Percentiles rank a stretch among this genome's conserved stretches.
Conservation (phyloP, 208 protist genomes). For the Leishmania arabica region DNA sequence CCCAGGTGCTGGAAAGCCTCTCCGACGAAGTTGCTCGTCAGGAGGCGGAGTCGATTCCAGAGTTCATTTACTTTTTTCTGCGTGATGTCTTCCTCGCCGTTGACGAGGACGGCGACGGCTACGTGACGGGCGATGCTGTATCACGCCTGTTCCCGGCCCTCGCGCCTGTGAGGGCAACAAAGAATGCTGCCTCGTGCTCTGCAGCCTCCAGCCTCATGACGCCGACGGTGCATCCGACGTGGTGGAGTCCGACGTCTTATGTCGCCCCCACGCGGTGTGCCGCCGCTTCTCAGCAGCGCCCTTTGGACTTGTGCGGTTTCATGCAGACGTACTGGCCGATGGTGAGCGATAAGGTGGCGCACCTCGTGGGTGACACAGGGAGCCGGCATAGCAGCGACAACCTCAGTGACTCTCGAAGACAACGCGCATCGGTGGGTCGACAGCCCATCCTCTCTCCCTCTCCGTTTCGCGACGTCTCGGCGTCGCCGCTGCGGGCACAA, state of each 20-base stretch:
- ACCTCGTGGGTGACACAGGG: slow-evolving; percentile 16
- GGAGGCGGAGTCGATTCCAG: slow-evolving; percentile 29
- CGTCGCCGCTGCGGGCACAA: not conserved
- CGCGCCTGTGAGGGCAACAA: not conserved
- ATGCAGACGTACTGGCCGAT: slow-evolving; percentile 36
- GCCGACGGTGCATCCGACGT: slow-evolving; percentile 16
- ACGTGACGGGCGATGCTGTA: slow-evolving; percentile 25
- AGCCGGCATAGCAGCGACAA: slow-evolving; percentile 22
- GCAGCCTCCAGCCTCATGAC: slow-evolving; percentile 6
- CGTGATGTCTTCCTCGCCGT: slow-evolving; percentile 37
- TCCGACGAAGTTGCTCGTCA: slow-evolving; percentile 25
- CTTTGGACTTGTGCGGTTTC: slow-evolving; percentile 25
- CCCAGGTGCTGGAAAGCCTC: slow-evolving; percentile 18
- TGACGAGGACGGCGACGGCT: slow-evolving; percentile 26
- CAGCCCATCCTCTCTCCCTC: slow-evolving; percentile 14
- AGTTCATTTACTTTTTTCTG: slow-evolving; percentile 36
- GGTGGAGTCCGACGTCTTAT: slow-evolving; percentile 18
- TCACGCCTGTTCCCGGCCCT: slow-evolving; percentile 9
- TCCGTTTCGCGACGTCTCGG: slow-evolving; percentile 17
- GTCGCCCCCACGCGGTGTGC: not conserved
- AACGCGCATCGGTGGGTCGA: not conserved
- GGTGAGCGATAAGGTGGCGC: slow-evolving; percentile 31
- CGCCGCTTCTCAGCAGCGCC: slow-evolving; percentile 5
- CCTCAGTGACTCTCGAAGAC: not conserved
- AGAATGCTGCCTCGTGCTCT: not conserved